Base-by-base conservation (phyloP, 805 yeast species). In the Kazachstania psychrophila region DNA sequence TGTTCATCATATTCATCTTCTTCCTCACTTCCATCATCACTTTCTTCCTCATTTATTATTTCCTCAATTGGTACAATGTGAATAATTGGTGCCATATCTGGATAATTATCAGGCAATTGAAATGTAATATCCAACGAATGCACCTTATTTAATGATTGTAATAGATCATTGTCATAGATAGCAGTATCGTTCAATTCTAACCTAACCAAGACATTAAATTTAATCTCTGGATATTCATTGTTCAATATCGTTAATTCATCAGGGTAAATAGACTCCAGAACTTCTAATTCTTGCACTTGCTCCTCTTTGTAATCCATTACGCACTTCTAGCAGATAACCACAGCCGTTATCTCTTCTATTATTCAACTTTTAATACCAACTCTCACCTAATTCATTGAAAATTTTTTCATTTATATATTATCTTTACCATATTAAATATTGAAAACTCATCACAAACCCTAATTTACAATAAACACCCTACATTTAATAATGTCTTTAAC, bases 231-330 rank as follows among this genome's bases (percentile, higher is more conserved):
- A 54, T 75, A 83, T 25, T 67, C 67, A 6, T 65, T 59, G 15
- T 70, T 71, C 1, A 72, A 53, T 24, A 67, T 48, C 8, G 64
- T 61, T 26, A 61, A 45, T 58, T 89, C 98, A 54, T 89, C 96
- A 5, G 97, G 98, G 56, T 92, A 89, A 38, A 89, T 89, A 13
- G 94, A 79, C 54, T 84, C 79, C 40, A 89, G 70, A 36, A 92
- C 87, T 58, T 88, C 96, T 31, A 92, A 57, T 59, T 89, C 98
- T 61, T 89, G 95, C 20, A 54, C 59, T 56, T 89, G 96, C 54
- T 92, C 96, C 57, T 84, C 95, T 36, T 60, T 54, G 39, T 78
- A 73, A 49, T 82, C 88, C 94, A 84, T 84, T 14, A 12, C 24
- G 15, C 14, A 12, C 28, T n/a, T n/a, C 15, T 8, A n/a, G 16